These are phyloP conservation scores for Sphaerulina vaccinii DNA, from an alignment of 2,329 filamentous ascomycete species.

Conservation along the genomic window DNA sequence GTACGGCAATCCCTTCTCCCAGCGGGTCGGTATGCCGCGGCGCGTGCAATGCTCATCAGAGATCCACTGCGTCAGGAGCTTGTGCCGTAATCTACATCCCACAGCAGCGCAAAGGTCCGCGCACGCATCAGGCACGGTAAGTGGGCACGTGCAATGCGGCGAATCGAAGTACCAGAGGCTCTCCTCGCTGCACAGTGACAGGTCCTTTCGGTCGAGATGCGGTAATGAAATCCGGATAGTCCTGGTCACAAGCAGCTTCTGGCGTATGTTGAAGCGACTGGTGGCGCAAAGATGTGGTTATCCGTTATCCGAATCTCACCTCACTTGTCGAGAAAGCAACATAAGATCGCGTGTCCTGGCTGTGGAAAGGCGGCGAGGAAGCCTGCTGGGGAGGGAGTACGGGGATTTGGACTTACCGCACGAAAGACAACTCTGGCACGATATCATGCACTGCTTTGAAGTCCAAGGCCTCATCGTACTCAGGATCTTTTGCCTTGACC, in stretches of 20 bases:
- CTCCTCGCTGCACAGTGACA: no score
- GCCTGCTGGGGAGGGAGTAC: neutral
- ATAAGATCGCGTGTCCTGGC: neutral
- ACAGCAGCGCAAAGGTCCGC: neutral
- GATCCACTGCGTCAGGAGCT: neutral
- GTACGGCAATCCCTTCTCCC: neutral
- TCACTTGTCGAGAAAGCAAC: neutral
- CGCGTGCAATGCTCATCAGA: neutral
- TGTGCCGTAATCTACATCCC: neutral
- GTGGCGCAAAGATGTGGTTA: neutral
- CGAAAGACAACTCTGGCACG: constrained; percentile 49
- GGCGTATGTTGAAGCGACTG: neutral
- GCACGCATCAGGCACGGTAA: neutral
- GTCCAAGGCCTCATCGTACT: constrained; percentile 47
- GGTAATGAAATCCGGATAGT: neutral
- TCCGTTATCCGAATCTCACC: neutral
- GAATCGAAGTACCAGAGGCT: no score
- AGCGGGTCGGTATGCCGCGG: neutral
- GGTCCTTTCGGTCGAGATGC: no score
- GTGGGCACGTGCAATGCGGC: no score
- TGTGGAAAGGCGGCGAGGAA: neutral
- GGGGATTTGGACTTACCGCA: constrained; percentile 42
- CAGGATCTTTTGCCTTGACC: constrained; percentile 43
- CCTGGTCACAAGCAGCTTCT: neutral
- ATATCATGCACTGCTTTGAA: constrained; percentile 47